Evolutionary conservation across 208 protist species (phyloP), one percentile per base, ranked within the genome.

Genomic region (Endotrypanum monterogeii): DNA sequence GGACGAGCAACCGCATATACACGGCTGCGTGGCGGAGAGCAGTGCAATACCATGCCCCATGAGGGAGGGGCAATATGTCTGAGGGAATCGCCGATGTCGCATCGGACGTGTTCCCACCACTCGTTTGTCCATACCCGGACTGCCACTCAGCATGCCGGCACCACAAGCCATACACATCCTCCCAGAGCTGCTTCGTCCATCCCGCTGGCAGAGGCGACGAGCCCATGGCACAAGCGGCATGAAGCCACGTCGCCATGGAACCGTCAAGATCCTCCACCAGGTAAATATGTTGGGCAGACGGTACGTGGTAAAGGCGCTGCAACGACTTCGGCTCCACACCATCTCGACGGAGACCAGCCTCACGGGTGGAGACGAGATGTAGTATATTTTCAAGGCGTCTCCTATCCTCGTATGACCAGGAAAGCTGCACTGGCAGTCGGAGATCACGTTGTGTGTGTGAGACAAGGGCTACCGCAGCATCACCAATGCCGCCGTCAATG

Each of bases 381-480:
- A 81, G 69, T 18, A 93, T 25, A 56, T 84, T 86, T 68, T 83
- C 80, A 30, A 93, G 61, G 35, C 83, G 62, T 8, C 44, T 78
- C 39, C 79, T 71, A 11, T 71, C 60, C 23, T 51, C 75, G 52
- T 78, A 81, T 7, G 71, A 48, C 82, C 78, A 83, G 58, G 60
- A 61, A 28, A 58, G 30, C 50, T 79, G 74, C 52, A 86, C 51
- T n/a, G 77, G 63, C 23, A 81, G 68, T 41, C 67, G 55, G 46
- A 82, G 39, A 50, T 61, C 50, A 60, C 58, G 18, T 28, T 50
- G 30, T 14, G 30, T 20, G 14, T n/a, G 57, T 44, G 46, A 12
- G 8, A 25, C 50, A 41, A 41, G 18, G 8, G 66, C 28, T 25
- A 37, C 50, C 11, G 41, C 28, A 58, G 20, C 23, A 9, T 56